Evolutionary conservation across 2,329 filamentous ascomycete genomes (phyloP).

Genomic region (Phaeosphaeria sp.): DNA sequence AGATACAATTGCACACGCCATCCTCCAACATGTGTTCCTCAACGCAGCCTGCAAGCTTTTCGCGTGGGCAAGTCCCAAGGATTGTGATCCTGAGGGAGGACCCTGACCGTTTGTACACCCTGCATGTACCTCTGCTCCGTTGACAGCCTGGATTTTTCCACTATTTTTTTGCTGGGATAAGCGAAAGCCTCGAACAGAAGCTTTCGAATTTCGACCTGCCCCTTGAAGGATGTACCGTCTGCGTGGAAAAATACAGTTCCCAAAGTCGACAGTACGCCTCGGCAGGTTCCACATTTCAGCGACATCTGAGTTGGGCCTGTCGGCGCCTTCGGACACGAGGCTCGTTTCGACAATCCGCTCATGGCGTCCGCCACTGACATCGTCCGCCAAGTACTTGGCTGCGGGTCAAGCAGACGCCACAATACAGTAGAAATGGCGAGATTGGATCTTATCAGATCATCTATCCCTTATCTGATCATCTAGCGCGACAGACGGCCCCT

Average conservation of each 20-base stretch:
- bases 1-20: neutral
- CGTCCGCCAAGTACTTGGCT: constrained; percentile 22
- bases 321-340: constrained; percentile 13
- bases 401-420: constrained; percentile 9
- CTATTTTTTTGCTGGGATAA: neutral
- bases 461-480: constrained; percentile 40
- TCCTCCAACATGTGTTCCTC: neutral
- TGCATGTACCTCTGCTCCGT: neutral
- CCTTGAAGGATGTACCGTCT: neutral
- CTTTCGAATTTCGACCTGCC: neutral
- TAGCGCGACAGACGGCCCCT: constrained; percentile 21
- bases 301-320: constrained; percentile 5
- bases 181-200: neutral
- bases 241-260: neutral
- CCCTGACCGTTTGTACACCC: neutral
- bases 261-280: neutral
- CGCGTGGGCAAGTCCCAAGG: neutral
- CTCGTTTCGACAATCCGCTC: constrained; percentile 15
- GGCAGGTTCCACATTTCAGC: constrained; percentile 6
- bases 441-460: constrained; percentile 42
- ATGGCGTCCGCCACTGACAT: constrained; percentile 12
- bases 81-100: neutral
- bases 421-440: constrained; percentile 11
- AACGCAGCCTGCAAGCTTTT: neutral
- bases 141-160: neutral